phyloP scores from a whole-genome alignment of 2,329 filamentous ascomycete genomes.

The Sordariomycetes sp. region DNA sequence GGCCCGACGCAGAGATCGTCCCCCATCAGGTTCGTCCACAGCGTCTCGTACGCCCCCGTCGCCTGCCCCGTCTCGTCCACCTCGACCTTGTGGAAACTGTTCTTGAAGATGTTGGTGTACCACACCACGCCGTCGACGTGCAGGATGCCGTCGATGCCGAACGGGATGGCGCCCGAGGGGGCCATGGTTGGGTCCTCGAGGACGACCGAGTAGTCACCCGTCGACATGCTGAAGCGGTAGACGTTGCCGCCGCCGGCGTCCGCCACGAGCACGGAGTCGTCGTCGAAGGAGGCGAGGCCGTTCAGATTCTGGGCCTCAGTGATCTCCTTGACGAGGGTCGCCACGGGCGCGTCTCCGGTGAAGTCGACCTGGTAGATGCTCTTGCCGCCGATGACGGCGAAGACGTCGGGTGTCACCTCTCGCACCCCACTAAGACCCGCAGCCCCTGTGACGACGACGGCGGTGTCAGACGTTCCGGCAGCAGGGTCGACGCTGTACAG shows the following conservation, averaged over 20 bases:
- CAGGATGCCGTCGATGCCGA: constrained; percentile 16
- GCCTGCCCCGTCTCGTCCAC: constrained; percentile 5
- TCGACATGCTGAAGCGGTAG: constrained; percentile 2
- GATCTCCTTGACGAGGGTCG: neutral
- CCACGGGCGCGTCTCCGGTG: neutral
- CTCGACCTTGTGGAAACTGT: constrained; percentile 20
- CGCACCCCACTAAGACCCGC: constrained; percentile 1
- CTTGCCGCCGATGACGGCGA: constrained; percentile 4
- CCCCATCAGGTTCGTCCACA: constrained; percentile 1
- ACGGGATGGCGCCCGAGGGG: constrained; percentile 3
- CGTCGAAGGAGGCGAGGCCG: constrained; percentile 1
- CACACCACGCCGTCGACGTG: constrained; percentile 17
- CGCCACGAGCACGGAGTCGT: constrained; percentile 3
- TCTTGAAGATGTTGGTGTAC: constrained; percentile 24
- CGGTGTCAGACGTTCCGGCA: neutral
- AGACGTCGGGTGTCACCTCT: constrained; percentile 5
- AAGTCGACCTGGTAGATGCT: constrained; percentile 4
- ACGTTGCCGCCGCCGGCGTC: constrained; percentile 3
- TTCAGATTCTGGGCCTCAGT: constrained; percentile 2
- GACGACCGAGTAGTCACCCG: constrained; percentile 4
- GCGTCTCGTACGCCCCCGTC: neutral
- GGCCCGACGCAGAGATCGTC: constrained; percentile 4
- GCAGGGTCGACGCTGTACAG: constrained; percentile 3
- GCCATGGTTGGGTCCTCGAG: constrained; percentile 5
- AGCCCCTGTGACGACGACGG: constrained; percentile 1